These are phyloP conservation scores for Heritiera fomes DNA, from an alignment of 345 rosid genomes.

Conservation along the genomic window DNA sequence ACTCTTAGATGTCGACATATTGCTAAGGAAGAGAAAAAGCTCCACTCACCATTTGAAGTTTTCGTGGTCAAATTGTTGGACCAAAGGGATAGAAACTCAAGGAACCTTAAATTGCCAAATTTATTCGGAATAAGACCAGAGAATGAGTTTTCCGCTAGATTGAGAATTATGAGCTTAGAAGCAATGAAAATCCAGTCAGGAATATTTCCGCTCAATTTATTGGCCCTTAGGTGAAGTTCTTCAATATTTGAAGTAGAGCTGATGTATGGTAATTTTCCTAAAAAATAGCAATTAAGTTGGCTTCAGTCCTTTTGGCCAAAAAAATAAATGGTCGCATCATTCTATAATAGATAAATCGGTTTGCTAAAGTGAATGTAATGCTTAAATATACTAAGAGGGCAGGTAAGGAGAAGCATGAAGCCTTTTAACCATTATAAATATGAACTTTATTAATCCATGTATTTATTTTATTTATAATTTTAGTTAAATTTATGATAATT, in stretches of 20 bases:
- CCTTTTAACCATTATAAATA: no score
- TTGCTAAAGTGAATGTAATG: no score
- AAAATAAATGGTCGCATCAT: no score
- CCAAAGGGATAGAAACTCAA: accelerated
- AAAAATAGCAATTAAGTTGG: no score
- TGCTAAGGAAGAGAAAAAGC: background rate
- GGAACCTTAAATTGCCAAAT: constrained; percentile 4
- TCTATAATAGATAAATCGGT: no score
- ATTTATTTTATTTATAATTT: no score
- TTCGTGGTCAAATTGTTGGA: background rate
- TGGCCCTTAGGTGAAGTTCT: background rate
- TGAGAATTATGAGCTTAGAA: constrained; percentile 7
- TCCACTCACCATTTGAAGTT: background rate
- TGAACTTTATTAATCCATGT: no score
- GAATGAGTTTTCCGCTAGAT: background rate
- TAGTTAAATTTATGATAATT: no score
- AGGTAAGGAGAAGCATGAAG: no score
- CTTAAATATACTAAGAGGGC: no score
- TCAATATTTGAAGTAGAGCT: constrained; percentile 19
- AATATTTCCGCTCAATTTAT: constrained; percentile 12
- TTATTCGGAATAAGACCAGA: background rate
- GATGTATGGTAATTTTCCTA: background rate
- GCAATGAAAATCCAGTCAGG: constrained; percentile 24
- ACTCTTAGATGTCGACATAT: background rate
- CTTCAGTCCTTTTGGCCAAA: no score